Percentiles rank a stretch among this genome's conserved stretches.
phyloP scores from a whole-genome alignment of 805 yeast genomes.

The Lachancea fermentati region DNA sequence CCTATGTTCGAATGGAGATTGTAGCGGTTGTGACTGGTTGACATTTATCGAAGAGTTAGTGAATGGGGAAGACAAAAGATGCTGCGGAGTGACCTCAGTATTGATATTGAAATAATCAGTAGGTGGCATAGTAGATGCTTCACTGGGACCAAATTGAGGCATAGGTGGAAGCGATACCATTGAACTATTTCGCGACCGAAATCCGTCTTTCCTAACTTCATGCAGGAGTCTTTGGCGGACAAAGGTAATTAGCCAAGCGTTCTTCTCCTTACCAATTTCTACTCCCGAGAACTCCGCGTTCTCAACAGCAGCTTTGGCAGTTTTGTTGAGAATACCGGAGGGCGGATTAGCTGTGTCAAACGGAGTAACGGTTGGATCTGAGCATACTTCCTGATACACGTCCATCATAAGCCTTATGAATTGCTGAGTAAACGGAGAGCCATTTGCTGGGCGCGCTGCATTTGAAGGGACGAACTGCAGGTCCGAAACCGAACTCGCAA shows the following conservation, averaged over 20 bases:
- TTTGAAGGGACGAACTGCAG: conserved; percentile 11
- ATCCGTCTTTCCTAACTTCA: conserved; percentile 28
- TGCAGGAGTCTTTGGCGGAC: conserved; percentile 36
- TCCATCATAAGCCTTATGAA: conserved; percentile 44
- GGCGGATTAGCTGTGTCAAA: conserved; percentile 63
- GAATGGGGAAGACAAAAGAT: conserved; percentile 5
- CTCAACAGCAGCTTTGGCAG: conserved; percentile 50
- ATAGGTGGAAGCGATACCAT: conserved; percentile 21
- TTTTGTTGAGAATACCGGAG: conserved; percentile 55
- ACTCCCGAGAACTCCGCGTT: conserved; percentile 30
- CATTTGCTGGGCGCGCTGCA: conserved; percentile 6
- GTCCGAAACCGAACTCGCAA: conserved; percentile 29
- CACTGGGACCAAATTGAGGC: conserved; percentile 7
- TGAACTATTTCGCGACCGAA: conserved; percentile 26
- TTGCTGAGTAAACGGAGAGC: conserved; percentile 24
- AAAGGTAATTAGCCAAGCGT: conserved; percentile 33
- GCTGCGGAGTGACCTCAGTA: conserved; percentile 3
- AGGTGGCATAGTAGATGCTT: not conserved
- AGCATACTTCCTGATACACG: conserved; percentile 43
- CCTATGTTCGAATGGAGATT: conserved; percentile 7
- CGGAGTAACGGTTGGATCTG: conserved; percentile 61
- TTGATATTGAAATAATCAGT: conserved; percentile 6
- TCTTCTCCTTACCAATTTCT: conserved; percentile 36
- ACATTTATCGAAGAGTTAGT: not conserved
- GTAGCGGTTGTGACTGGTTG: conserved; percentile 2